These are phyloP conservation scores for Aspergillus latus DNA, from an alignment of 2,329 filamentous ascomycete species.

Conservation along the genomic window DNA sequence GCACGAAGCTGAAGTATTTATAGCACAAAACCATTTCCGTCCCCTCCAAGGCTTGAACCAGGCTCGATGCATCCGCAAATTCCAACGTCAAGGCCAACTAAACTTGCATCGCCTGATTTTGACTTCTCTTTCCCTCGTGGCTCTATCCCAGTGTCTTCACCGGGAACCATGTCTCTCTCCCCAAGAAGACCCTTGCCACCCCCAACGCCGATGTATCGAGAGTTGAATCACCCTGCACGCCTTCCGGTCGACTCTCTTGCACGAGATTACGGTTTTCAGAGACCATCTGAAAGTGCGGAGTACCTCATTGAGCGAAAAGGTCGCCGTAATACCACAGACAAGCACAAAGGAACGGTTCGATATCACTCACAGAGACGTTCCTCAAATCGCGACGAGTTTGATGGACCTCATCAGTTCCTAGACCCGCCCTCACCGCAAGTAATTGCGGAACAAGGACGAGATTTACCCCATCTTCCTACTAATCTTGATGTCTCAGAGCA, in stretches of 20 bases:
- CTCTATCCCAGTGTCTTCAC: slow-evolving; percentile 29
- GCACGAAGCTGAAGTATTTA: slow-evolving; percentile 21
- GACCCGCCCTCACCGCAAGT: slow-evolving; percentile 69
- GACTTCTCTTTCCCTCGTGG: slow-evolving; percentile 33
- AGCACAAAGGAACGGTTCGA: slow-evolving; percentile 32
- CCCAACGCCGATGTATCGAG: slow-evolving; percentile 32
- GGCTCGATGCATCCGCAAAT: slow-evolving; percentile 31
- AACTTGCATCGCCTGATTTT: slow-evolving; percentile 30
- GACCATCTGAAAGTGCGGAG: slow-evolving; percentile 35
- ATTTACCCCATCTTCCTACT: slow-evolving; percentile 77
- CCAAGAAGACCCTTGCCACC: slow-evolving; percentile 32
- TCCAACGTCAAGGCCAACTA: slow-evolving; percentile 20
- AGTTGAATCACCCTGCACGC: slow-evolving; percentile 35
- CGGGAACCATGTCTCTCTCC: slow-evolving; percentile 32
- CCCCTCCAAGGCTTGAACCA: slow-evolving; percentile 27
- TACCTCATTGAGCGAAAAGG: slow-evolving; percentile 39
- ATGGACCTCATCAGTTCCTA: slow-evolving; percentile 80
- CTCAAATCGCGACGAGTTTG: slow-evolving; percentile 84
- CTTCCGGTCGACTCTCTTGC: slow-evolving; percentile 33
- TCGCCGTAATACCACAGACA: slow-evolving; percentile 32
- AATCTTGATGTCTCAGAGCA: slow-evolving; percentile 82
- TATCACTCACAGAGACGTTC: slow-evolving; percentile 62
- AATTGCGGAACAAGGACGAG: slow-evolving; percentile 73
- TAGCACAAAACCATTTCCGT: slow-evolving; percentile 35
- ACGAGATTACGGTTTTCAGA: slow-evolving; percentile 35